phyloP scores from a whole-genome alignment of 148 eudicot species.

The Fagopyrum esculentum region DNA sequence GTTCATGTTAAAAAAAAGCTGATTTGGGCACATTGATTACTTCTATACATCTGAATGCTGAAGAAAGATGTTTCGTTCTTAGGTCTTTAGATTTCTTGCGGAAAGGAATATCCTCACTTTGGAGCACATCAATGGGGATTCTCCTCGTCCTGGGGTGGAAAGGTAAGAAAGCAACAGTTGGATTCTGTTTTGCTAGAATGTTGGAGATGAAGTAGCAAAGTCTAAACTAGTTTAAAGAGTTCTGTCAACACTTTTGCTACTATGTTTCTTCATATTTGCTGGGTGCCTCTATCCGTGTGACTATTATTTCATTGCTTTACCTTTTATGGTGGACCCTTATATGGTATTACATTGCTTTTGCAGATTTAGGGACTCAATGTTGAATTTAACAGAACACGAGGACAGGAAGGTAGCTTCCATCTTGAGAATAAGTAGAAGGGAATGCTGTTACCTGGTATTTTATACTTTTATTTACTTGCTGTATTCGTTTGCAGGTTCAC shows the following conservation, averaged over 20 bases:
- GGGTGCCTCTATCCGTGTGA: neutral
- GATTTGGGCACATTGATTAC: neutral
- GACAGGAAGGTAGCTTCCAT: constrained; percentile 66
- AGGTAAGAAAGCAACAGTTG: constrained; percentile 37
- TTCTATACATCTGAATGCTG: neutral
- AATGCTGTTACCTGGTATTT: neutral
- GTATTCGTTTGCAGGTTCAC: constrained; percentile 48
- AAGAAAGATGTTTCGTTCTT: constrained; percentile 10
- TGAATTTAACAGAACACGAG: constrained; percentile 69
- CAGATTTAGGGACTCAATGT: constrained; percentile 89
- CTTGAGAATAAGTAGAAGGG: neutral
- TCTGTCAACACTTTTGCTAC: neutral
- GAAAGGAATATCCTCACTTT: constrained; percentile 55
- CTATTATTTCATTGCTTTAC: neutral
- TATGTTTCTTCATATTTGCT: neutral
- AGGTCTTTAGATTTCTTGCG: constrained; percentile 80
- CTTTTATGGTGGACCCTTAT: neutral
- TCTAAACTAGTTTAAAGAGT: neutral
- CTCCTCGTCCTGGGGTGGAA: constrained; percentile 77
- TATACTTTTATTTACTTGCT: neutral
- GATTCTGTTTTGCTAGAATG: neutral
- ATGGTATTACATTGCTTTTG: constrained; percentile 18
- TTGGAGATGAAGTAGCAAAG: constrained; percentile 1
- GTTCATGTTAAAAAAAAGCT: neutral
- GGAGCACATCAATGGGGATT: constrained; percentile 68